Percentiles rank a stretch among this genome's conserved stretches.
These are phyloP conservation scores for Gleditsia sinensis DNA, from an alignment of 306 rosid genomes.

Conservation along the genomic window DNA sequence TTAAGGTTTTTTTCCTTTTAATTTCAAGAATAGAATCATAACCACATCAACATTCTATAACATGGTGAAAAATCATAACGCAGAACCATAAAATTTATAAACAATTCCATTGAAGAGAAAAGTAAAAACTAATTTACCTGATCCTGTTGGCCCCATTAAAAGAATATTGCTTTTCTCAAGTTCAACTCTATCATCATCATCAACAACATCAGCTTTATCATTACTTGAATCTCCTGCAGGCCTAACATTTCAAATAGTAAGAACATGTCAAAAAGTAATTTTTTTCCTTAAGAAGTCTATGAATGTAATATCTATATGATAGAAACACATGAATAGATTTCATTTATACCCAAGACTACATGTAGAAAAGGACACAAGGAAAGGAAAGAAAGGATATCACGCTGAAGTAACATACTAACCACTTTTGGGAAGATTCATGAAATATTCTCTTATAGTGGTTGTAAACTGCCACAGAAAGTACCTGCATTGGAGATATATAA, in stretches of 20 bases:
- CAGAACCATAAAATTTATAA: not conserved
- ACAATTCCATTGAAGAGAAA: not conserved
- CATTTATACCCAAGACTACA: not conserved
- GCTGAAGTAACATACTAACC: slow-evolving; percentile 54
- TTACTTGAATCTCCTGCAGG: slow-evolving; percentile 69
- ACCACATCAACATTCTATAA: not conserved
- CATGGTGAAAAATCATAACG: not conserved
- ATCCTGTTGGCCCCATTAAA: slow-evolving; percentile 98
- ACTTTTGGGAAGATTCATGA: slow-evolving; percentile 62
- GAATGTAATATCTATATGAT: slow-evolving; percentile 5
- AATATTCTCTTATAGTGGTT: slow-evolving; percentile 90
- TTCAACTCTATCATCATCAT: slow-evolving; percentile 85
- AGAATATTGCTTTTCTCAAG: slow-evolving; percentile 98
- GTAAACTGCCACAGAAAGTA: slow-evolving; percentile 95
- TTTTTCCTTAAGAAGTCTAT: not conserved
- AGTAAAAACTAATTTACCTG: slow-evolving; percentile 64
- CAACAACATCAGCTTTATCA: slow-evolving; percentile 47
- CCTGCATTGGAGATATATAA: slow-evolving; percentile 51
- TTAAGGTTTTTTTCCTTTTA: not conserved
- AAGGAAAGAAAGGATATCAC: not conserved
- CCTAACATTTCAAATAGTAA: slow-evolving; percentile 68
- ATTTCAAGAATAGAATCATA: slow-evolving; percentile 11
- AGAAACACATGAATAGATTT: not conserved
- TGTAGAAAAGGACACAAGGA: not conserved
- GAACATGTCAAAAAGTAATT: slow-evolving; percentile 43